Evolutionary conservation across 441 rosid genomes (phyloP).

Genomic region (Rhodomyrtus psidioides): DNA sequence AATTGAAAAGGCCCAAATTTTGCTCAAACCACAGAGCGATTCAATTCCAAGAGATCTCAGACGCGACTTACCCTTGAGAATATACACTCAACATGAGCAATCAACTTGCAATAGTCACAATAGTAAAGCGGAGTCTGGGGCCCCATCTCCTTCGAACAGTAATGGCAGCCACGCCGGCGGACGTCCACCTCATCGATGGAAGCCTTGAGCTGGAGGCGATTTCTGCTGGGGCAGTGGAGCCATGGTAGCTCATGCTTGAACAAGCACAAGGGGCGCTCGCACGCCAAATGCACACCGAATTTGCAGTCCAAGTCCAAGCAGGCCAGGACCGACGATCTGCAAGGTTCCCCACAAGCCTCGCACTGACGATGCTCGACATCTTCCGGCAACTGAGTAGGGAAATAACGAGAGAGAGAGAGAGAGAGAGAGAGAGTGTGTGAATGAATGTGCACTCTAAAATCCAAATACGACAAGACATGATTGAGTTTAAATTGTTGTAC

Average conservation of each 20-base stretch:
- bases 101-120: background rate
- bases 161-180: background rate
- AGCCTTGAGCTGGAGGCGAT: background rate
- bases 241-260: background rate
- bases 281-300: background rate
- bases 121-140: background rate
- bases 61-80: background rate
- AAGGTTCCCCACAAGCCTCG: background rate
- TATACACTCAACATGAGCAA: background rate
- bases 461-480: background rate
- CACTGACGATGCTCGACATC: background rate
- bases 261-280: background rate
- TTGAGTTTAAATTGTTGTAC: background rate
- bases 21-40: background rate
- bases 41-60: background rate
- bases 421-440: background rate
- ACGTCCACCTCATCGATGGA: background rate
- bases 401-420: background rate
- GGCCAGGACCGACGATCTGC: background rate
- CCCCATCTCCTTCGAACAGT: background rate
- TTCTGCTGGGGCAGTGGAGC: background rate
- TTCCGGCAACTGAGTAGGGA: background rate
- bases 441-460: background rate
- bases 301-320: background rate
- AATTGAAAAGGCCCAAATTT: no score